A percentile compares a stretch with the other conserved stretches of the same genome.
These are phyloP conservation scores for Hirsutella minnesotensis DNA, from an alignment of 2,329 filamentous ascomycete genomes.

Conservation along the genomic window DNA sequence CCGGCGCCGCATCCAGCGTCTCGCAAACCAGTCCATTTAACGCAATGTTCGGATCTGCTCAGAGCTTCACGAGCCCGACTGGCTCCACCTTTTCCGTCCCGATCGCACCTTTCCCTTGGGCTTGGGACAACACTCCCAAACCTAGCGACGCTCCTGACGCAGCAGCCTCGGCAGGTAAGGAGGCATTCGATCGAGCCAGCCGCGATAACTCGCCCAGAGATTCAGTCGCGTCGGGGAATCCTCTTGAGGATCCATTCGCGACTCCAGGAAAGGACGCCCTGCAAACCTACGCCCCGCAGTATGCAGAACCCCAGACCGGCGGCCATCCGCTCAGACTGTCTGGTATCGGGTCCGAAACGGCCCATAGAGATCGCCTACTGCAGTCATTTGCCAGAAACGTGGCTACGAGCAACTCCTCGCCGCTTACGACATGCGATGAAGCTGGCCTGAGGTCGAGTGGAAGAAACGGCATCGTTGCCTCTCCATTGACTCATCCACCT, in stretches of 20 bases:
- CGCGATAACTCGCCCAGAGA: conserved; percentile 12
- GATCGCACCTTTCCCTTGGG: conserved; percentile 35
- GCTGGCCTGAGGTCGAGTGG: conserved; percentile 8
- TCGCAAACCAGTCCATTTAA: conserved; percentile 41
- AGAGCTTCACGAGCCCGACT: conserved; percentile 18
- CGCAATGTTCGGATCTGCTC: conserved; percentile 33
- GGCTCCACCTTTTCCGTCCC: conserved; percentile 16
- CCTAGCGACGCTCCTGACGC: conserved; percentile 14
- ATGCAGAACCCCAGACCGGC: conserved; percentile 1
- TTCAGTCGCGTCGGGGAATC: conserved; percentile 4
- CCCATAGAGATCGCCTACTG: conserved; percentile 22
- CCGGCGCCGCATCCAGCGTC: conserved; percentile 37
- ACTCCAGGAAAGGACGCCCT: conserved; percentile 11
- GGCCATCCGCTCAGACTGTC: conserved; percentile 2
- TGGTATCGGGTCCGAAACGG: conserved; percentile 11
- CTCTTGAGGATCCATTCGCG: conserved; percentile 20
- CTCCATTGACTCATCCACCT: conserved; percentile 10
- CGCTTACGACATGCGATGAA: conserved; percentile 19
- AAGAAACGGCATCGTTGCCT: conserved; percentile 7
- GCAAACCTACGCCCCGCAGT: conserved; percentile 1
- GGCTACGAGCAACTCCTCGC: conserved; percentile 15
- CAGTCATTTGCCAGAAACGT: conserved; percentile 19
- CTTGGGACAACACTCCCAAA: conserved; percentile 30
- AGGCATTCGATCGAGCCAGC: conserved; percentile 15
- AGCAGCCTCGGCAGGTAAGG: conserved; percentile 9